Conservation (phyloP, 108 stramenopile genomes). For the Cyclotella baltica region DNA sequence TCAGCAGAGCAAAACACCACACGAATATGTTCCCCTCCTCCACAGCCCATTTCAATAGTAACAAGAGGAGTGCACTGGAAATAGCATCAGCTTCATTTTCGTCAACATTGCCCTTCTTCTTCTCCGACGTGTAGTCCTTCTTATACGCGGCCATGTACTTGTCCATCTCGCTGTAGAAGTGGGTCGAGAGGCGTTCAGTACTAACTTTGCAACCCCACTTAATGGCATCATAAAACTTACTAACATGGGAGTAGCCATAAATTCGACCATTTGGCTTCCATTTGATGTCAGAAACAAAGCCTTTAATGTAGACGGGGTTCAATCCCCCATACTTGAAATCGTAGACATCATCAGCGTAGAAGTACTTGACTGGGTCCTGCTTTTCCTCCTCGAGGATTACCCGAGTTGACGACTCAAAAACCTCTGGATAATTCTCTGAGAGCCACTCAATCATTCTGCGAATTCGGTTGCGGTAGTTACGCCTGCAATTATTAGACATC, state of each 20-base stretch:
- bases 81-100: slow-evolving; percentile 2
- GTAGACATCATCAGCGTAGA: not conserved
- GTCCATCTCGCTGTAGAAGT: not conserved
- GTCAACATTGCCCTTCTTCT: not conserved
- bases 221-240: slow-evolving; percentile 13
- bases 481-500: not conserved
- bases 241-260: not conserved
- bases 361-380: not conserved
- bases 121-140: not conserved
- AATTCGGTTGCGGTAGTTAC: not conserved
- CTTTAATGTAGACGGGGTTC: not conserved
- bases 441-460: not conserved
- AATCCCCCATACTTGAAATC: slow-evolving; percentile 9
- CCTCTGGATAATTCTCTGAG: not conserved
- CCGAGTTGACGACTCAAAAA: not conserved
- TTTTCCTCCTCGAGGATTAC: not conserved
- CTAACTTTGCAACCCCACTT: slow-evolving; percentile 13
- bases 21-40: slow-evolving; percentile 31
- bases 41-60: slow-evolving; percentile 15
- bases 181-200: not conserved
- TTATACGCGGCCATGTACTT: not conserved
- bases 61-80: slow-evolving; percentile 1
- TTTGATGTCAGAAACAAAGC: not conserved
- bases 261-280: not conserved
- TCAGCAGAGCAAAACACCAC: slow-evolving; percentile 17